A percentile compares a stretch with the other conserved stretches of the same genome.
Evolutionary conservation across 164 flowering plant species (phyloP).

Genomic region (Saururus chinensis): DNA sequence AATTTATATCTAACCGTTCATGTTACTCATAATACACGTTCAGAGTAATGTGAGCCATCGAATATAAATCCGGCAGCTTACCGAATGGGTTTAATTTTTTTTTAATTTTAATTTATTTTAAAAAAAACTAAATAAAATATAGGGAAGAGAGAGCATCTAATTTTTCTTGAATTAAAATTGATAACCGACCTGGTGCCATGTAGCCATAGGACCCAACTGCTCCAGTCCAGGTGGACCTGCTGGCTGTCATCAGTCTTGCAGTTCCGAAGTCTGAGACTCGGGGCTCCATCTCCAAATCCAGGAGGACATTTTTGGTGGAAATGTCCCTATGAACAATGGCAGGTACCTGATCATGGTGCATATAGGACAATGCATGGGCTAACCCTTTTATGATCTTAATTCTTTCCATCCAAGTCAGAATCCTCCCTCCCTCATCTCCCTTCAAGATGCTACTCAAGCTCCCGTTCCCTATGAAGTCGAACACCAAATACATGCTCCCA

Average conservation of each 20-base stretch:
- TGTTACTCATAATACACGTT: too few relatives aligned
- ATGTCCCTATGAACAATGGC: constrained; percentile 11
- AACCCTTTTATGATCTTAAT: constrained; percentile 15
- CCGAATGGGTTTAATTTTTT: too few relatives aligned
- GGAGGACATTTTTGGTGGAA: constrained; percentile 11
- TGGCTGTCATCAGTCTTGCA: constrained; percentile 11
- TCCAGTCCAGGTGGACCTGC: neutral
- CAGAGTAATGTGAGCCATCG: too few relatives aligned
- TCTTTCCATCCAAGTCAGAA: constrained; percentile 15
- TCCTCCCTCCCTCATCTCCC: constrained; percentile 5
- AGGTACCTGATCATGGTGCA: constrained; percentile 6
- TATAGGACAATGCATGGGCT: constrained; percentile 17
- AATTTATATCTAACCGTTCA: too few relatives aligned
- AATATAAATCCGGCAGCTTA: too few relatives aligned
- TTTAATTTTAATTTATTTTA: too few relatives aligned
- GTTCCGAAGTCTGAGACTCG: constrained; percentile 17
- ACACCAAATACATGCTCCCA: constrained; percentile 19
- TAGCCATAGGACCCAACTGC: constrained; percentile 9
- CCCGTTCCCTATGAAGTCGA: constrained; percentile 25
- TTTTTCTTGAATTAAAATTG: too few relatives aligned
- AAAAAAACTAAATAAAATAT: too few relatives aligned
- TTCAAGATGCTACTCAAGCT: constrained; percentile 11
- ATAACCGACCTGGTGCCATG: constrained; percentile 7
- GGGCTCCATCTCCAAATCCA: constrained; percentile 12
- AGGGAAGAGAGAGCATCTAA: too few relatives aligned